Evolutionary conservation across 352 stramenopile genomes (phyloP).

Genomic region (Globisporangium mamillatum): DNA sequence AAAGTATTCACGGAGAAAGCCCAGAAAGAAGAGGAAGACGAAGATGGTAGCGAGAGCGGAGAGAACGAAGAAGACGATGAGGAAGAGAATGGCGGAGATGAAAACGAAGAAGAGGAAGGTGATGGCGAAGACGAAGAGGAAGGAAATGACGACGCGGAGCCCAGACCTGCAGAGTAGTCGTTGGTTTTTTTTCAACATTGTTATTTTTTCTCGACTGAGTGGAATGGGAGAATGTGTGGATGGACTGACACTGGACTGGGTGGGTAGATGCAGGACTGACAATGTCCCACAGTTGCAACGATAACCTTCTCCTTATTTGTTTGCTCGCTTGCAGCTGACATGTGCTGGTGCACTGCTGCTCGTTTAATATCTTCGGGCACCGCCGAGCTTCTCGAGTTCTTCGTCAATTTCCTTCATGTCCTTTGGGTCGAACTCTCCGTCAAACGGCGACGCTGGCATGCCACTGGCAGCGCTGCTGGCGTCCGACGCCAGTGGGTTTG

Average conservation of each 20-base stretch:
- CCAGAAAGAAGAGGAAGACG: constrained; percentile 15
- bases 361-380: constrained; percentile 26
- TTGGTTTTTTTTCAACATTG: not conserved
- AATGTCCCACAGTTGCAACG: constrained; percentile 6
- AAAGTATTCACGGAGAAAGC: constrained; percentile 48
- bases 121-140: constrained; percentile 19
- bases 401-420: constrained; percentile 65
- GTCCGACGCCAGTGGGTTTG: constrained; percentile 29
- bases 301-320: not conserved
- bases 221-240: not conserved
- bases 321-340: not conserved
- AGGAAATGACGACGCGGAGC: constrained; percentile 17
- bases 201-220: not conserved
- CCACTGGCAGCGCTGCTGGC: not conserved
- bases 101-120: constrained; percentile 19
- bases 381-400: constrained; percentile 69
- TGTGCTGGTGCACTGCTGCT: not conserved
- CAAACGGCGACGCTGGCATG: constrained; percentile 16
- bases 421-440: constrained; percentile 46
- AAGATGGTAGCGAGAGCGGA: not conserved
- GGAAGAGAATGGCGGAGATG: not conserved
- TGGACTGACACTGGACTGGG: not conserved
- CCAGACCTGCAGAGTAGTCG: not conserved
- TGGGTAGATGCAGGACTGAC: not conserved
- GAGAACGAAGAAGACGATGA: constrained; percentile 12